Conservation (phyloP, 805 yeast species). For the Yarrowia hollandica region DNA sequence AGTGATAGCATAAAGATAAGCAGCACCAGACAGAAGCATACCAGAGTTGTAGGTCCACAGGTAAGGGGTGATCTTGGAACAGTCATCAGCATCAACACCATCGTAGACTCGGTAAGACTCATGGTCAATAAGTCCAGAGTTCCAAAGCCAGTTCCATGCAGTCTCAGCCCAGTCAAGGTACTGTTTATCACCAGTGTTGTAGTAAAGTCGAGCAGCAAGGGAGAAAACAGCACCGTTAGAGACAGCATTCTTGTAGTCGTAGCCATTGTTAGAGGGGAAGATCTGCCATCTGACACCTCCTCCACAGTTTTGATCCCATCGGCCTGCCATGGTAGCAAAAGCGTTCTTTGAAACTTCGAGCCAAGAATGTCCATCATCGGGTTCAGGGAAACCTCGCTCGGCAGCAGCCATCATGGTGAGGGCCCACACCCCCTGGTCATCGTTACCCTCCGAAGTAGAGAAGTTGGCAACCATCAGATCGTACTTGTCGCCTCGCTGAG, state of each 20-base stretch:
- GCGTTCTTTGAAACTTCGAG: slow-evolving; percentile 78
- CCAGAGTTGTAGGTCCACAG: slow-evolving; percentile 81
- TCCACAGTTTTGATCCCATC: slow-evolving; percentile 72
- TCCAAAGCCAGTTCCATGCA: slow-evolving; percentile 70
- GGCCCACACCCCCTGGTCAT: slow-evolving; percentile 95
- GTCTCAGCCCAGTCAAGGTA: slow-evolving; percentile 70
- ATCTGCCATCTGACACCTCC: slow-evolving; percentile 95
- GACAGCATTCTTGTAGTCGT: slow-evolving; percentile 79
- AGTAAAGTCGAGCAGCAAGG: slow-evolving; percentile 77
- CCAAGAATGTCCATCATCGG: slow-evolving; percentile 69
- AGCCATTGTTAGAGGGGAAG: slow-evolving; percentile 83
- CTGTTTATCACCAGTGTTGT: slow-evolving; percentile 69
- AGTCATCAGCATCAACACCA: slow-evolving; percentile 60
- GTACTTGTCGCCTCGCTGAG: slow-evolving; percentile 63
- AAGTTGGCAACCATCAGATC: slow-evolving; percentile 82
- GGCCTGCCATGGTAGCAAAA: slow-evolving; percentile 73
- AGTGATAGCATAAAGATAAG: slow-evolving; percentile 65
- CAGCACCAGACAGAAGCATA: slow-evolving; percentile 64
- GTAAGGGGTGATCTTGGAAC: slow-evolving; percentile 51
- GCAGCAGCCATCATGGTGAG: slow-evolving; percentile 81
- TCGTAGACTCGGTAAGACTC: slow-evolving; percentile 55
- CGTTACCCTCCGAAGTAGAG: slow-evolving; percentile 83
- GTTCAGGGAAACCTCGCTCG: slow-evolving; percentile 78
- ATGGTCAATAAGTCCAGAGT: slow-evolving; percentile 49
- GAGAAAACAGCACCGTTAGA: slow-evolving; percentile 80